phyloP scores from a whole-genome alignment of 2,329 filamentous ascomycete genomes.

The Colletotrichum australisinense region DNA sequence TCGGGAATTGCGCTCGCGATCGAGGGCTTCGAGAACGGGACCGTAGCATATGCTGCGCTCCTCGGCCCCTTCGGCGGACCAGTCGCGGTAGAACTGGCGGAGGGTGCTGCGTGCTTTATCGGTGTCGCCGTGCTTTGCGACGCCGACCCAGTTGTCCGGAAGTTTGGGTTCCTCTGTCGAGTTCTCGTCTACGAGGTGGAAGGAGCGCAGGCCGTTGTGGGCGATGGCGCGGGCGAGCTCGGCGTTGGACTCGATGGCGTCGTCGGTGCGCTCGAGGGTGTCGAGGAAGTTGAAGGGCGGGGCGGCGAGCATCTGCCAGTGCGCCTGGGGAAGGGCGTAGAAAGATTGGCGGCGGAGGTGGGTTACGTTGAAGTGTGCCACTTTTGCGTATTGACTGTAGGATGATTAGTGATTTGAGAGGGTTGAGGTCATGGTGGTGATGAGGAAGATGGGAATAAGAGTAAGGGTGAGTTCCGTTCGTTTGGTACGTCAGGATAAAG shows the following conservation, averaged over 20 bases:
- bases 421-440: not conserved
- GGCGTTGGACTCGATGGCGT: slow-evolving; percentile 90
- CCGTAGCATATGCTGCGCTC: slow-evolving; percentile 85
- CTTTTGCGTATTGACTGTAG: slow-evolving; percentile 82
- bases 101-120: slow-evolving; percentile 95
- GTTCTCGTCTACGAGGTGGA: slow-evolving; percentile 60
- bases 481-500: not conserved
- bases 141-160: slow-evolving; percentile 74
- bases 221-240: slow-evolving; percentile 85
- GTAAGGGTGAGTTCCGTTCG: slow-evolving; percentile 26
- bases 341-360: slow-evolving; percentile 92
- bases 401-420: not conserved
- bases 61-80: slow-evolving; percentile 79
- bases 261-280: slow-evolving; percentile 82
- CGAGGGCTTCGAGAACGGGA: slow-evolving; percentile 76
- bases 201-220: slow-evolving; percentile 73
- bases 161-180: slow-evolving; percentile 56
- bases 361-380: slow-evolving; percentile 89
- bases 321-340: slow-evolving; percentile 85
- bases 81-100: slow-evolving; percentile 94
- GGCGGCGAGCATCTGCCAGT: slow-evolving; percentile 85
- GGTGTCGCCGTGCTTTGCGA: slow-evolving; percentile 79
- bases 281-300: slow-evolving; percentile 87
- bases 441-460: slow-evolving; percentile 31
- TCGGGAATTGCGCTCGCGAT: slow-evolving; percentile 42